A percentile compares a stretch with the other conserved stretches of the same genome.
Evolutionary conservation across 2,329 filamentous ascomycete species (phyloP).

Genomic region (Exophiala alcalophila): DNA sequence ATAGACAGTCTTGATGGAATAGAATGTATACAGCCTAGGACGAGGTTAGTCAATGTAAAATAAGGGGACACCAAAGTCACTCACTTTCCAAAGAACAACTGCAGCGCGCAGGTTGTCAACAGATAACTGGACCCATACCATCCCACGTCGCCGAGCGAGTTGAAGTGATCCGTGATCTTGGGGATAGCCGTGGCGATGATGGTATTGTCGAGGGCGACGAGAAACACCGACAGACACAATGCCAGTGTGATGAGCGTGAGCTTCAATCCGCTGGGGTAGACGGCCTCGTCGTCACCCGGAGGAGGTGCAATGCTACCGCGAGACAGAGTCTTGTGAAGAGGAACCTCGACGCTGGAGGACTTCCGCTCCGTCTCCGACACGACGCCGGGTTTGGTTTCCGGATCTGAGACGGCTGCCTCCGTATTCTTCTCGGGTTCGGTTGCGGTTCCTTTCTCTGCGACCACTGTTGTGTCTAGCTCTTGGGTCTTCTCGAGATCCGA

Average conservation of each 20-base stretch:
- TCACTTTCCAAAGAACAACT: conserved; percentile 31
- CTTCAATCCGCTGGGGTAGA: conserved; percentile 37
- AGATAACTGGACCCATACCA: conserved; percentile 32
- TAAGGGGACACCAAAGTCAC: background rate
- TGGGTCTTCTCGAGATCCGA: conserved; percentile 21
- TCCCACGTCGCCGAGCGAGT: conserved; percentile 30
- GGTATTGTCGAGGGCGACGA: conserved; percentile 39
- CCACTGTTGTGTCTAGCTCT: conserved; percentile 5
- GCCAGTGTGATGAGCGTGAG: conserved; percentile 38
- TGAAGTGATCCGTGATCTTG: conserved; percentile 31
- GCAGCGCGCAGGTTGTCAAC: conserved; percentile 30
- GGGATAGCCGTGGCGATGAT: conserved; percentile 36
- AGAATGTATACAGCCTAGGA: conserved; percentile 47
- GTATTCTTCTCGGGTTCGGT: background rate
- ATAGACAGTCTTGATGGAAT: conserved; percentile 44
- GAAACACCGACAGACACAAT: conserved; percentile 40
- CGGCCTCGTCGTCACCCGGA: conserved; percentile 35
- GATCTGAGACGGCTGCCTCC: background rate
- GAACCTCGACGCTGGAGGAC: conserved; percentile 10
- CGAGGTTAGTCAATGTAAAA: background rate
- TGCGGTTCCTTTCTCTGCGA: conserved; percentile 7
- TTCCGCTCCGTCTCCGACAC: background rate
- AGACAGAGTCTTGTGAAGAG: too few species aligned
- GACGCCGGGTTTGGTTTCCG: background rate
- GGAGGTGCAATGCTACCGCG: background rate